phyloP scores from a whole-genome alignment of 2,329 filamentous ascomycete genomes.

The Massarina eburnea region DNA sequence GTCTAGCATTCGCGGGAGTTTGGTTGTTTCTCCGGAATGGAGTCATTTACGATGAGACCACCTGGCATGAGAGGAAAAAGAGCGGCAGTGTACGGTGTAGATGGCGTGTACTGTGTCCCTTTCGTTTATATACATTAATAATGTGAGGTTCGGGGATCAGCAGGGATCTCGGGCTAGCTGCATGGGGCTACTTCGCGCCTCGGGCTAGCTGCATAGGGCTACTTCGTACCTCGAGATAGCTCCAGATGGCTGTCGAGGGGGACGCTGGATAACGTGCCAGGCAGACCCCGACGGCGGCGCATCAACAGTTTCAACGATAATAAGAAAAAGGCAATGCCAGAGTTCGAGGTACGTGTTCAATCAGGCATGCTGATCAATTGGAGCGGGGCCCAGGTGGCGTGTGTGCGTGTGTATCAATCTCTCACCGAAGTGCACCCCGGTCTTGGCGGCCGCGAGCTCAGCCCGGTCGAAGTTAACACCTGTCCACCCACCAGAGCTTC shows the following conservation, averaged over 20 bases:
- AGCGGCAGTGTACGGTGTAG: neutral
- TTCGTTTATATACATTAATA: constrained; percentile 21
- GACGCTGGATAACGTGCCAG: too few relatives aligned
- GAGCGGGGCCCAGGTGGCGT: neutral
- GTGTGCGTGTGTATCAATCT: neutral
- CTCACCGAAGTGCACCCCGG: constrained; percentile 10
- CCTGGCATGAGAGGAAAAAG: neutral
- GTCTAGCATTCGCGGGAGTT: neutral
- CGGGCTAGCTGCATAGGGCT: constrained; percentile 16
- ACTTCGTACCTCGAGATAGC: constrained; percentile 11
- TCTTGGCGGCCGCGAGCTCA: constrained; percentile 13
- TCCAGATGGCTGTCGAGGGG: constrained; percentile 9
- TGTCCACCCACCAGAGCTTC: constrained; percentile 18
- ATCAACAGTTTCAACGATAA: too few relatives aligned
- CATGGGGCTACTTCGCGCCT: constrained; percentile 6
- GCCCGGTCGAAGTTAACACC: constrained; percentile 16
- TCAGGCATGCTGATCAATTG: too few relatives aligned
- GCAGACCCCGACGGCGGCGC: too few relatives aligned
- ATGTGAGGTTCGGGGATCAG: constrained; percentile 12
- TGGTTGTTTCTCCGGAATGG: too few relatives aligned
- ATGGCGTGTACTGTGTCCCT: neutral
- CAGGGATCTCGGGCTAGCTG: constrained; percentile 15
- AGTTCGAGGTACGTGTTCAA: too few relatives aligned
- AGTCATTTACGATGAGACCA: too few relatives aligned
- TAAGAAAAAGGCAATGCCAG: too few relatives aligned